phyloP scores from a whole-genome alignment of 2,329 filamentous ascomycete species.

The Aspergillus pseudoterreus region DNA sequence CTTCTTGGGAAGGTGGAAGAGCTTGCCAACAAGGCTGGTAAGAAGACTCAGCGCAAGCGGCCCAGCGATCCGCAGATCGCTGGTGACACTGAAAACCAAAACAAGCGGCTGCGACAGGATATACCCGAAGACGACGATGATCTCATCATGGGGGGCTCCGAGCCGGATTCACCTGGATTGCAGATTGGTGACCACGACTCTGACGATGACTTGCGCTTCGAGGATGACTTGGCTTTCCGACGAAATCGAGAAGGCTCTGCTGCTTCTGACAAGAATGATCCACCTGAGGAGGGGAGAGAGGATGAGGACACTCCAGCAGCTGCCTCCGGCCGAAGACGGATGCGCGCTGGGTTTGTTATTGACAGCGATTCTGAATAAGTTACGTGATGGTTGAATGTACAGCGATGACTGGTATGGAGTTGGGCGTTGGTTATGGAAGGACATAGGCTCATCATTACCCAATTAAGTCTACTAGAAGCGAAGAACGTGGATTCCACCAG shows the following conservation, averaged over 20 bases:
- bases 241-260: conserved; percentile 18
- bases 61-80: conserved; percentile 24
- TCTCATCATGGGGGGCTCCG: conserved; percentile 26
- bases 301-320: conserved; percentile 31
- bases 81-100: conserved; percentile 14
- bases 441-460: not conserved
- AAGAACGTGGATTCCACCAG: too few species aligned
- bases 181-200: conserved; percentile 12
- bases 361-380: conserved; percentile 42
- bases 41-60: conserved; percentile 26
- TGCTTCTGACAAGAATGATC: conserved; percentile 1
- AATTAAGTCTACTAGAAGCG: too few species aligned
- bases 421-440: conserved; percentile 5
- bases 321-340: conserved; percentile 28
- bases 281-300: conserved; percentile 18
- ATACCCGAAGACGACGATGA: conserved; percentile 19
- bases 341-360: conserved; percentile 39
- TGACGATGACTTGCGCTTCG: conserved; percentile 32
- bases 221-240: conserved; percentile 32
- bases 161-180: conserved; percentile 17
- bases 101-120: conserved; percentile 29
- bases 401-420: conserved; percentile 27
- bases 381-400: conserved; percentile 3
- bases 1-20: conserved; percentile 35
- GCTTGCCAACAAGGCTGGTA: conserved; percentile 23